Evolutionary conservation across 345 rosid species (phyloP).

Genomic region (Isatis tinctoria): DNA sequence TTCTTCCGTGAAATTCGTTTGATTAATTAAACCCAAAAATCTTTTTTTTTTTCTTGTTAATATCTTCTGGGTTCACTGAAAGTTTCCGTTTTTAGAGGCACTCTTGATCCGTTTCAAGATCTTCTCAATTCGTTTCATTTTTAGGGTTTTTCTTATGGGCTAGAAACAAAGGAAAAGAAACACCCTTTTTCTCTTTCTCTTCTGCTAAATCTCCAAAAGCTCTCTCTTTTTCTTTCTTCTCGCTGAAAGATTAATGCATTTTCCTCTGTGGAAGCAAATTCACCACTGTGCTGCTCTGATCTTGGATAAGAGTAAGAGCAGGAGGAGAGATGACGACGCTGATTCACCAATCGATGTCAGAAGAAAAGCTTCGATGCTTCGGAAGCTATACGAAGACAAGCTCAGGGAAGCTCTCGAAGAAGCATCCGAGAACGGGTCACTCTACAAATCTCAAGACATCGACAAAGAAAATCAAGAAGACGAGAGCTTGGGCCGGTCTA

Average conservation of each 20-base stretch:
- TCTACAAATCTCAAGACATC: slow-evolving; percentile 62
- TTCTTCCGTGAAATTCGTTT: slow-evolving; percentile 34
- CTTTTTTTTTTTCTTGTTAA: not conserved
- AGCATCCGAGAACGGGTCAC: slow-evolving; percentile 84
- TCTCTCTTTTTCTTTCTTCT: too few species aligned
- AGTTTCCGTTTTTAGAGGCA: slow-evolving; percentile 24
- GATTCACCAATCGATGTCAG: slow-evolving; percentile 47
- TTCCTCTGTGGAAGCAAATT: slow-evolving; percentile 95
- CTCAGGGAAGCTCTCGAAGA: slow-evolving; percentile 85
- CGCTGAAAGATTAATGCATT: slow-evolving; percentile 50
- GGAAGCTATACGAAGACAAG: slow-evolving; percentile 69
- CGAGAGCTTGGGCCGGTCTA: slow-evolving; percentile 55
- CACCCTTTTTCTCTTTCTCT: not conserved
- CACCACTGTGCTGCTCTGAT: slow-evolving; percentile 95
- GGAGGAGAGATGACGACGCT: slow-evolving; percentile 62
- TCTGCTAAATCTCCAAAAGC: not conserved
- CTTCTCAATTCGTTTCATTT: slow-evolving; percentile 13
- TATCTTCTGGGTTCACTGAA: slow-evolving; percentile 18
- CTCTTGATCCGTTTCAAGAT: slow-evolving; percentile 26
- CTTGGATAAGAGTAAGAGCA: slow-evolving; percentile 76
- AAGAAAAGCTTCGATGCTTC: slow-evolving; percentile 46
- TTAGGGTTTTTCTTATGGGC: slow-evolving; percentile 3
- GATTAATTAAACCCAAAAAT: not conserved
- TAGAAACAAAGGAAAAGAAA: not conserved
- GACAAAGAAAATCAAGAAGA: slow-evolving; percentile 45